A percentile compares a stretch with the other conserved stretches of the same genome.
These are phyloP conservation scores for Caryocar brasiliense DNA, from an alignment of 441 rosid species.

Conservation along the genomic window DNA sequence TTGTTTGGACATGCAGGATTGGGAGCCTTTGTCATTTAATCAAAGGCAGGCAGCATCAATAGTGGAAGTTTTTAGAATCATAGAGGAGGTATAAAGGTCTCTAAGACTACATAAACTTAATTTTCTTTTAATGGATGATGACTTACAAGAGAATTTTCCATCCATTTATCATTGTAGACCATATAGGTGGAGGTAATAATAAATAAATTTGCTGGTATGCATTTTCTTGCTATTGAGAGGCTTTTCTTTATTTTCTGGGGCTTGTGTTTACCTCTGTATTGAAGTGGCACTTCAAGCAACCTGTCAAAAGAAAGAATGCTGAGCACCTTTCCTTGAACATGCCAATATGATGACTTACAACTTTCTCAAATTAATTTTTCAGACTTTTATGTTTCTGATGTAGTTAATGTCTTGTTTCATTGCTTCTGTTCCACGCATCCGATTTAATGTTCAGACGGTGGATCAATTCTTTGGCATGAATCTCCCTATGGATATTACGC, in stretches of 20 bases:
- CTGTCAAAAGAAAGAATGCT: background rate
- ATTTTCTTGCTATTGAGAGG: background rate
- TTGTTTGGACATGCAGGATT: constrained; percentile 50
- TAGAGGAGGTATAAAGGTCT: constrained; percentile 71
- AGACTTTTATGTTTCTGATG: background rate
- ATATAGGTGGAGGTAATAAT: background rate
- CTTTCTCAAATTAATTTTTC: background rate
- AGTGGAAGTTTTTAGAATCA: constrained; percentile 91
- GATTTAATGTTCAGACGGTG: constrained; percentile 65
- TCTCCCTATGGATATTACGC: constrained; percentile 81
- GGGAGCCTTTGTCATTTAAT: constrained; percentile 94
- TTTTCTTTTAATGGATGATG: background rate
- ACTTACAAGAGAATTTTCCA: background rate
- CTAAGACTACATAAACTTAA: background rate
- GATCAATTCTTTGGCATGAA: constrained; percentile 86
- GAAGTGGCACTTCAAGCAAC: background rate
- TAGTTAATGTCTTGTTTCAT: background rate
- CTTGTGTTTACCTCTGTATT: too few relatives aligned
- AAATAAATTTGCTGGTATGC: constrained; percentile 2
- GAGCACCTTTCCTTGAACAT: too few relatives aligned
- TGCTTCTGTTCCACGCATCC: constrained; percentile 10
- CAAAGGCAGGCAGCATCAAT: constrained; percentile 84
- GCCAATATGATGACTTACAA: background rate
- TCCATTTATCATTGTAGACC: background rate
- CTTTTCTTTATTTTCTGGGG: constrained; percentile 5